Evolutionary conservation across 371 early-diverging fungal species (phyloP), one percentile per base, ranked within the genome.

Genomic region (Apophysomyces variabilis): DNA sequence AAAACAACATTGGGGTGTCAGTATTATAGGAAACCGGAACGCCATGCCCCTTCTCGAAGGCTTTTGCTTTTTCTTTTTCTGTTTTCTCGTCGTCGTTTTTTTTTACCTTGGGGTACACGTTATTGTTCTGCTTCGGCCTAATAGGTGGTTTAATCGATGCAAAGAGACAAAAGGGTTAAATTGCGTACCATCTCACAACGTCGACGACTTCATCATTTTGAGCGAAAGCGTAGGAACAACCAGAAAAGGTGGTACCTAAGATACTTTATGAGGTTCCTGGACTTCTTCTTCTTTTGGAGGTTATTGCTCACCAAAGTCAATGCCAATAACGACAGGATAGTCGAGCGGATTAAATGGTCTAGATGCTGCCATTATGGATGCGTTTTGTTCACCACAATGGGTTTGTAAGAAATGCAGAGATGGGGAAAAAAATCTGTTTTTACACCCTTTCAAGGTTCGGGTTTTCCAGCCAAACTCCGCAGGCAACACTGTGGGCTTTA

Each of bases 181-280:
- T 18, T 35, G 43, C 47, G 62, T 85, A 85, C 85, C 85, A 85
- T 64, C 79, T 77, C 32, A 83, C 82, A 70, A 87, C 78, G 69
- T 87, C 87, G 21, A 84, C 78, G 18, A 87, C 85, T 61, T 87
- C 85, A 44, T 85, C 85, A 72, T 85, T 87, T 60, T 79, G 83
- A 58, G 73, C 71, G 69, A 78, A 79, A 37, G 80, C 78, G 61
- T 83, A 79, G 11, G 80, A 78, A 60, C 80, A 83, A 18, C 80
- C 80, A 35, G 78, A 79, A 60, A 76, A 83, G 3, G 83, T 83
- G 50, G 80, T 83, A 71, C 83, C 83, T 81, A 54, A 60, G 14
- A 44, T 9, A 61, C 35, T n/a, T 61, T 32, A 13, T 44, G 21
- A 61, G 56, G 26, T 21, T 16, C 14, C 46, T 18, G 18, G 32